Conservation (phyloP, 441 rosid species). For the Jatropha podagrica region DNA sequence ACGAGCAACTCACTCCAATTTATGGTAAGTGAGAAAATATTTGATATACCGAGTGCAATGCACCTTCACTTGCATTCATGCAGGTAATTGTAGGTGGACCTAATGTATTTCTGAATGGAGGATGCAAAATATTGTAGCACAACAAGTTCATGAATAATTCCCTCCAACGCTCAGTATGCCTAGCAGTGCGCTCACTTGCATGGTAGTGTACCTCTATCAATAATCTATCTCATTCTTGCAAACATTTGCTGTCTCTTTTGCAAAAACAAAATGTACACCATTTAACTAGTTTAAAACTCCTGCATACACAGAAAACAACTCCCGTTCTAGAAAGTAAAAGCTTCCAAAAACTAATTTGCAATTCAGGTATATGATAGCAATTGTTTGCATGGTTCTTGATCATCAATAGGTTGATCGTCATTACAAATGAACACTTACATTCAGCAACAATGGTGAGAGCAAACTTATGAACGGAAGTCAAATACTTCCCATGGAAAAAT, state of each 20-base stretch:
- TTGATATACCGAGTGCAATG: too few relatives aligned
- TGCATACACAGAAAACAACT: background rate
- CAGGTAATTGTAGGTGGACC: too few relatives aligned
- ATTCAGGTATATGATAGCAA: background rate
- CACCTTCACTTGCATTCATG: too few relatives aligned
- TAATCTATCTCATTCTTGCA: background rate
- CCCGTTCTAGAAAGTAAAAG: background rate
- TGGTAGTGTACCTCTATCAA: background rate
- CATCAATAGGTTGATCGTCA: background rate
- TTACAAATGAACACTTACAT: background rate
- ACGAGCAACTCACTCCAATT: background rate
- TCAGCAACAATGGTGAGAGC: background rate
- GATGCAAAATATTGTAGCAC: too few relatives aligned
- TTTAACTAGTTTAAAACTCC: background rate
- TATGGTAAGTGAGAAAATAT: too few relatives aligned
- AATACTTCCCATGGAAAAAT: background rate
- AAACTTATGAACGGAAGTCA: background rate
- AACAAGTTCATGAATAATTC: too few relatives aligned
- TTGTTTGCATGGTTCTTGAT: background rate
- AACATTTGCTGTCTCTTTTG: background rate
- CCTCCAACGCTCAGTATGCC: background rate
- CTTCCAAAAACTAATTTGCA: background rate
- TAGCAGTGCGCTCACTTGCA: background rate
- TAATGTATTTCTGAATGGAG: too few relatives aligned
- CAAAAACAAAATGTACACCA: background rate